A percentile compares a stretch with the other conserved stretches of the same genome.
These are phyloP conservation scores for Russula olivacea DNA, from an alignment of 768 basidiomycete genomes.

Conservation along the genomic window DNA sequence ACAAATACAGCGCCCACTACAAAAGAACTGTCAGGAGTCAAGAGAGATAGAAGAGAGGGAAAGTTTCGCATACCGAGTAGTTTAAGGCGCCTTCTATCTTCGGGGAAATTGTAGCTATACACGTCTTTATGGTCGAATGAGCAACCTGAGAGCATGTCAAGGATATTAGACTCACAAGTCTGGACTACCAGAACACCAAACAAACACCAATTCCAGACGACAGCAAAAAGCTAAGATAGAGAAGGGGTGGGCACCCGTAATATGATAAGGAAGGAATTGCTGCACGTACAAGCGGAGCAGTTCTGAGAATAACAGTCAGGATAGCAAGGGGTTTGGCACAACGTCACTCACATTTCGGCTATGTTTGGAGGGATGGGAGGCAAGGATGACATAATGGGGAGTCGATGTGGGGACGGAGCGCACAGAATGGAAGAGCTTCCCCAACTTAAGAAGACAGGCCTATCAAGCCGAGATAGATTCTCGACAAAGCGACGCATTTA, in stretches of 20 bases:
- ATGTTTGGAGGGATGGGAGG: not conserved
- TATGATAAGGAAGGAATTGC: not conserved
- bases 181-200: slow-evolving; percentile 30
- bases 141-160: not conserved
- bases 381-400: not conserved
- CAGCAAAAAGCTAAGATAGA: not conserved
- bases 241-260: too few relatives aligned
- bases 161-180: slow-evolving; percentile 27
- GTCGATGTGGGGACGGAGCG: not conserved
- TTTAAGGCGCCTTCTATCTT: slow-evolving; percentile 1
- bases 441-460: not conserved
- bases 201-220: slow-evolving; percentile 28
- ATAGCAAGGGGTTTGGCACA: not conserved
- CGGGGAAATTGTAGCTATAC: slow-evolving; percentile 8
- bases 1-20: slow-evolving; percentile 28
- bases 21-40: not conserved
- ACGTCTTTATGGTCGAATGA: slow-evolving; percentile 8
- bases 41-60: too few relatives aligned
- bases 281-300: slow-evolving; percentile 1
- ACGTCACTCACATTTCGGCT: not conserved
- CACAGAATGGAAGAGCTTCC: not conserved
- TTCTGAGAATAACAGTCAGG: not conserved
- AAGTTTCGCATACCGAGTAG: not conserved
- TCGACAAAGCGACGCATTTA: not conserved
- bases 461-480: not conserved